Evolutionary conservation across 257 asterid genomes (phyloP), one percentile per base, ranked within the genome.

Genomic region (Linderniella brevidens): DNA sequence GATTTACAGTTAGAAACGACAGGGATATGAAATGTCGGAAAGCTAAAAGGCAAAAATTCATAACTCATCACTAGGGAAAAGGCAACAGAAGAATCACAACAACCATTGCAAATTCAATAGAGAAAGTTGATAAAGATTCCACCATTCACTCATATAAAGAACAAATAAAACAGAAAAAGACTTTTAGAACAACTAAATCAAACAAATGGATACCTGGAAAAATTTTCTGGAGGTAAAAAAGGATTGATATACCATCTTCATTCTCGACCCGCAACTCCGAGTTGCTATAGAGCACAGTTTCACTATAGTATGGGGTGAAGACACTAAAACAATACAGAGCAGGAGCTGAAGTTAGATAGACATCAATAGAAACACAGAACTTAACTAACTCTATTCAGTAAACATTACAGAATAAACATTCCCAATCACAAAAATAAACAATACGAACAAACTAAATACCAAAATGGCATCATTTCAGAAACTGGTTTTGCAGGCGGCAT

Each of bases 281-380:
- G 62, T 77, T 74, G 79, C 98, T 84, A 66, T 88, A 88, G 55
- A 88, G 95, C 65, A 88, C 98, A 11, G 92, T 84, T 74, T 88
- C 98, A 46, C 98, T 88, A 74, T 88, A 88, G 75, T 88, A 88
- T 4, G 98, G 98, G 3, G 98, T 88, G 92, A 88, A 88, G 68
- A 88, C 98, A 64, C 97, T 87, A 61, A 69, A 35, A 35, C 58
- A 67, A 61, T 41, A 50, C 62, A 65, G 64, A 37, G 13, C 46
- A 57, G 25, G 48, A 37, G 18, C 67, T 18, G 48, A 45, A 51
- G 19, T 14, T 40, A 60, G 49, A 72, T 61, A 58, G 64, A 42
- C 8, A 41, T 25, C 35, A 51, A 58, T 25, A 25, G 32, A 25
- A 58, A 52, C 40, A 40, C 41, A 57, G 56, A 37, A 37, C 38